Evolutionary conservation across 257 asterid species (phyloP).

Genomic region (Primulina eburnea): DNA sequence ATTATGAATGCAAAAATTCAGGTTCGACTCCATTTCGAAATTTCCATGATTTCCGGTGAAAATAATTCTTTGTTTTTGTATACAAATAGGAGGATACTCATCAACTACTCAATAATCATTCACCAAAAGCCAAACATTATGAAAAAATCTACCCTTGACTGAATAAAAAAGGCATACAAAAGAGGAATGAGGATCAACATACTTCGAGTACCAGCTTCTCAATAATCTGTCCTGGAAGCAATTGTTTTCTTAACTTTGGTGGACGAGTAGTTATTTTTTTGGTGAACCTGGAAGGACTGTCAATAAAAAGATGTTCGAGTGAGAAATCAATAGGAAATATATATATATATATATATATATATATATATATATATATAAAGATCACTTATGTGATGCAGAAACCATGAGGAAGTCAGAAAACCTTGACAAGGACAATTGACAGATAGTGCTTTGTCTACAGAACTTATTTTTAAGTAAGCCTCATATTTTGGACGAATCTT

Average conservation of each 20-base stretch:
- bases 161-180: background rate
- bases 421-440: slow-evolving; percentile 48
- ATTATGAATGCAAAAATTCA: background rate
- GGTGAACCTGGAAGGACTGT: slow-evolving; percentile 59
- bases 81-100: background rate
- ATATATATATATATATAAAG: too few relatives aligned
- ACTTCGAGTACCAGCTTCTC: slow-evolving; percentile 49
- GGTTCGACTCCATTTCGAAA: background rate
- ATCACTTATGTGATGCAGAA: background rate
- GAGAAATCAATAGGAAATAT: slow-evolving; percentile 12
- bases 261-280: slow-evolving; percentile 25
- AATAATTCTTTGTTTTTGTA: slow-evolving; percentile 6
- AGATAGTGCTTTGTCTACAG: slow-evolving; percentile 32
- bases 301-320: slow-evolving; percentile 15
- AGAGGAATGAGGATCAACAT: slow-evolving; percentile 5
- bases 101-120: background rate
- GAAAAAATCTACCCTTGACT: background rate
- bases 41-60: background rate
- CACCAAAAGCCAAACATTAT: background rate
- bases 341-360: too few relatives aligned
- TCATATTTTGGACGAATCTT: slow-evolving; percentile 53
- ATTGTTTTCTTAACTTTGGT: slow-evolving; percentile 10
- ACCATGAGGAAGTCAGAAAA: slow-evolving; percentile 14
- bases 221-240: slow-evolving; percentile 59
- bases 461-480: slow-evolving; percentile 36